phyloP scores from a whole-genome alignment of 148 eudicot species.

The Rhododendron williamsianum region DNA sequence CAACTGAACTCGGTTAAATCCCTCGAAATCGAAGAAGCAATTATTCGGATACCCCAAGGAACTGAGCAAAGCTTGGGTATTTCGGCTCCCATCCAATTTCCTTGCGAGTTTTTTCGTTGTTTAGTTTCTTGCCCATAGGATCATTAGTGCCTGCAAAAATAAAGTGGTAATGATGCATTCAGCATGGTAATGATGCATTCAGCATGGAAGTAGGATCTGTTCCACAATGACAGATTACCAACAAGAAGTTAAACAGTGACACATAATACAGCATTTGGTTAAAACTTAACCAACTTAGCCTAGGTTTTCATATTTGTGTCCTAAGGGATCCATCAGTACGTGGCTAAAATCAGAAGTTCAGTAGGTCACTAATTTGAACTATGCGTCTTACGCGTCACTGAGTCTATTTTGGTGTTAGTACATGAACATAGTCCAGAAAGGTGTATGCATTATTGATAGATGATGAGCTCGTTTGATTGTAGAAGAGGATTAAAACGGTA shows the following conservation, averaged over 20 bases:
- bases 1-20: neutral
- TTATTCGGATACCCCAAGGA: conserved; percentile 40
- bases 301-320: neutral
- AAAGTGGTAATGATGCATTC: neutral
- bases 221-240: neutral
- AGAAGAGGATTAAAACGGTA: no score
- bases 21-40: neutral
- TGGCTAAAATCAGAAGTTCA: neutral
- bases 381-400: neutral
- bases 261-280: neutral
- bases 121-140: conserved; percentile 74
- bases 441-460: neutral
- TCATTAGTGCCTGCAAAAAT: conserved; percentile 52
- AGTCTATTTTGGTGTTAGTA: neutral
- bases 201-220: neutral
- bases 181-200: neutral
- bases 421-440: neutral
- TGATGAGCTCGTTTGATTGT: neutral
- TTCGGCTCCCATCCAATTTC: conserved; percentile 77
- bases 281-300: neutral
- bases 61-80: conserved; percentile 68
- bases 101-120: conserved; percentile 58
- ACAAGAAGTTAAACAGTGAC: neutral
- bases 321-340: neutral
- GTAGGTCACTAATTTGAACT: neutral